These are phyloP conservation scores for Epichloe gansuensis DNA, from an alignment of 2,329 filamentous ascomycete species.

Conservation along the genomic window DNA sequence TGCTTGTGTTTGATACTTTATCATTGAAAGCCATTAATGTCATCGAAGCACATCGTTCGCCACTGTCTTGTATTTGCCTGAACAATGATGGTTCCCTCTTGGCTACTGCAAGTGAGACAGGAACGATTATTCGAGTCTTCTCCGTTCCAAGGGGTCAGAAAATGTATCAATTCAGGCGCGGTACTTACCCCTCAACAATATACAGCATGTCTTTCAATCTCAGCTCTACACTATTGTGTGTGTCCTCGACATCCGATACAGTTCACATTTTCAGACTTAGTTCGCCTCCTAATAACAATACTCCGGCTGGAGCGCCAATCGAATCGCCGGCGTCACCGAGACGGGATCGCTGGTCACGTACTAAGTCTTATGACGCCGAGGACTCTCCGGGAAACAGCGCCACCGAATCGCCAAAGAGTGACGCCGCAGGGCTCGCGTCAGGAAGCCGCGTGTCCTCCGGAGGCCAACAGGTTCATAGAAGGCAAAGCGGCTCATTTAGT, in stretches of 20 bases:
- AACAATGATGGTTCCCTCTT: constrained; percentile 87
- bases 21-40: constrained; percentile 90
- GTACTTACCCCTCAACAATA: constrained; percentile 89
- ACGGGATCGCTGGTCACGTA: constrained; percentile 40
- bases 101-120: constrained; percentile 92
- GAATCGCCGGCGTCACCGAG: constrained; percentile 29
- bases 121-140: constrained; percentile 94
- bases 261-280: constrained; percentile 87
- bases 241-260: constrained; percentile 92
- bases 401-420: constrained; percentile 41
- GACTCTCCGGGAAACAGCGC: constrained; percentile 31
- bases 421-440: constrained; percentile 27
- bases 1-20: constrained; percentile 82
- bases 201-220: constrained; percentile 99
- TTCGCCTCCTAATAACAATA: constrained; percentile 29
- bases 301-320: constrained; percentile 23
- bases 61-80: constrained; percentile 77
- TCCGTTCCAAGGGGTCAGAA: constrained; percentile 84
- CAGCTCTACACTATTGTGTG: constrained; percentile 81
- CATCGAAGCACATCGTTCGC: constrained; percentile 86
- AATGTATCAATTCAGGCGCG: constrained; percentile 88
- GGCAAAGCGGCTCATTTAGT: constrained; percentile 66
- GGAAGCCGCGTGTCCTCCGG: constrained; percentile 15
- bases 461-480: constrained; percentile 23
- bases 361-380: constrained; percentile 37